Base-by-base conservation (phyloP, 805 yeast species). In the Schizosaccharomyces japonicus region DNA sequence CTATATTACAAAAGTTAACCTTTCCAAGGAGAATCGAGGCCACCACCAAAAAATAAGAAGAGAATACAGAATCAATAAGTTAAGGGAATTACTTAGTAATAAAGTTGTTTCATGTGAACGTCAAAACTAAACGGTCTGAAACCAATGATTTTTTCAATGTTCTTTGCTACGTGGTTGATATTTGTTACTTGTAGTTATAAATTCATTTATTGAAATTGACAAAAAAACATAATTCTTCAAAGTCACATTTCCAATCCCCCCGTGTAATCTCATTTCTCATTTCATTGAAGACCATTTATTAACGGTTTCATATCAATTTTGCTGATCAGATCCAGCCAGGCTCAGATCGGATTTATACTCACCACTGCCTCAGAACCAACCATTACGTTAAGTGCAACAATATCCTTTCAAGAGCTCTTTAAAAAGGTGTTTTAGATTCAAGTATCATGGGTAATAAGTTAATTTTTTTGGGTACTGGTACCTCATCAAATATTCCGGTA, bases 391-490 rank as follows among this genome's bases (percentile, higher is more conserved):
- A n/a, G n/a, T n/a, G n/a, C n/a, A n/a, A n/a, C n/a, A n/a, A n/a
- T n/a, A n/a, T n/a, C n/a, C n/a, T n/a, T n/a, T n/a, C n/a, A n/a
- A n/a, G n/a, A n/a, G n/a, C n/a, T n/a, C n/a, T n/a, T n/a, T n/a
- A n/a, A n/a, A n/a, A n/a, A n/a, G n/a, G n/a, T n/a, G n/a, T n/a
- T n/a, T n/a, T n/a, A n/a, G n/a, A n/a, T n/a, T n/a, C n/a, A n/a
- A n/a, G n/a, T n/a, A n/a, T n/a, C n/a, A n/a, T n/a, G n/a, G n/a
- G n/a, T n/a, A n/a, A n/a, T n/a, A n/a, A n/a, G n/a, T n/a, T n/a
- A n/a, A n/a, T 45, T 8, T 45, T 45, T 23, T 11, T 45, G 21
- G 47, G 47, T n/a, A 45, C 47, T 15, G 47, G 47, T 17, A 30
- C 39, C 17, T 30, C 39, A n/a, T 27, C 25, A 15, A 25, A 25